Base-by-base conservation (phyloP, 495 filamentous ascomycete genomes). In the Annulohypoxylon moriforme region DNA sequence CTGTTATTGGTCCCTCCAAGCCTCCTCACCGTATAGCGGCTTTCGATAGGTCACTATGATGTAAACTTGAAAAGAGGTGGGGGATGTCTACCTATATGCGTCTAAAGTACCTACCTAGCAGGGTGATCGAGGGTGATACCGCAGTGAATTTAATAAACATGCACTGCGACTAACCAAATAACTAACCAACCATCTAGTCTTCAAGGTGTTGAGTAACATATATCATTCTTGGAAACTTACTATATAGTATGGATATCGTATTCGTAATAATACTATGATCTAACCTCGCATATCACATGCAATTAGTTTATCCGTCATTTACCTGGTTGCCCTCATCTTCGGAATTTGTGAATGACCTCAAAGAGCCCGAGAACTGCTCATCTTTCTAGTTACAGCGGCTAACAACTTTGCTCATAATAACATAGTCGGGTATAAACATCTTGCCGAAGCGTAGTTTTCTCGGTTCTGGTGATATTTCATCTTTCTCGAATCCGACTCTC, bases 341-440 rank as follows among this genome's bases (percentile, higher is more conserved):
- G 16, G n/a, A 20, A n/a, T 8, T 9, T 20, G 7, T 47, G 10
- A 7, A 25, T 24, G 24, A 16, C 13, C 2, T 2, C 50, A 29
- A 25, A 27, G 20, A 52, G 20, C 13, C 13, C 11, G 36, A 40
- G 13, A 40, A 40, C 6, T 29, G 6, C 2, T 29, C 6, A 2
- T 14, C 11, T 52, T 27, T n/a, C 34, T 34, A 38, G 50, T 20
- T 4, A 14, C 18, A 2, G n/a, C 40, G 42, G 24, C 8, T 64
- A 65, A 91, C 77, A 0, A 25, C 20, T 78, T 91, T 93, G 25
- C 91, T 93, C 81, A 94, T 75, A 66, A 95, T 93, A 68, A 85
- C 75, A 82, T 94, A 94, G 65, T 91, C 90, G 10, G 86, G 82
- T 60, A 85, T 84, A 67, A 89, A 88, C 18, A 88, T 81, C 71